phyloP scores from a whole-genome alignment of 208 protist genomes.

The Trypanosoma vivax region DNA sequence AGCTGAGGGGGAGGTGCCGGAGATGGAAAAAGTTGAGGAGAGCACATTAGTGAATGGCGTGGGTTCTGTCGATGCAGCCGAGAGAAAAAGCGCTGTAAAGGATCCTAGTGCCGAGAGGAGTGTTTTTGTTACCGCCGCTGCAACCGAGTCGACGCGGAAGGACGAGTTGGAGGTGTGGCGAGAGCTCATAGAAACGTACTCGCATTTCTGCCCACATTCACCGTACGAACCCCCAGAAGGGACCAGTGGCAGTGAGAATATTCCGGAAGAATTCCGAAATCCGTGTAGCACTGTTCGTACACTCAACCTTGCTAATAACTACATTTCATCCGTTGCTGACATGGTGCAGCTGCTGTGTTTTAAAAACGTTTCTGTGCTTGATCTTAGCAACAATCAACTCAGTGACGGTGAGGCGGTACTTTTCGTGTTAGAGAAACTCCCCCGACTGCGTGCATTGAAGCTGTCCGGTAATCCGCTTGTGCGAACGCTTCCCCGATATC shows the following conservation, averaged over 20 bases:
- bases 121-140: not conserved
- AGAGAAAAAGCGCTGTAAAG: not conserved
- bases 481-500: conserved; percentile 69
- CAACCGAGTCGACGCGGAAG: not conserved
- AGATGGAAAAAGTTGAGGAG: no score
- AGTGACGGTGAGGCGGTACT: conserved; percentile 73
- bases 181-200: conserved; percentile 17
- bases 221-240: conserved; percentile 17
- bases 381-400: conserved; percentile 91
- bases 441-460: conserved; percentile 73
- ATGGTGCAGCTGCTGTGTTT: conserved; percentile 60
- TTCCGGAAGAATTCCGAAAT: conserved; percentile 31
- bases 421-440: conserved; percentile 72
- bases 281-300: conserved; percentile 75
- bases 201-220: conserved; percentile 30
- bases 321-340: conserved; percentile 45
- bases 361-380: conserved; percentile 67
- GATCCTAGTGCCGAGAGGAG: not conserved
- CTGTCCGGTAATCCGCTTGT: conserved; percentile 88
- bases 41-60: no score
- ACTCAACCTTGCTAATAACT: conserved; percentile 80
- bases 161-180: conserved; percentile 28
- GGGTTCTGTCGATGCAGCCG: not conserved
- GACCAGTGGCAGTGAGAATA: conserved; percentile 3
- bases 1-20: not conserved